Conservation (phyloP, 345 rosid species). For the Physaria fendleri region DNA sequence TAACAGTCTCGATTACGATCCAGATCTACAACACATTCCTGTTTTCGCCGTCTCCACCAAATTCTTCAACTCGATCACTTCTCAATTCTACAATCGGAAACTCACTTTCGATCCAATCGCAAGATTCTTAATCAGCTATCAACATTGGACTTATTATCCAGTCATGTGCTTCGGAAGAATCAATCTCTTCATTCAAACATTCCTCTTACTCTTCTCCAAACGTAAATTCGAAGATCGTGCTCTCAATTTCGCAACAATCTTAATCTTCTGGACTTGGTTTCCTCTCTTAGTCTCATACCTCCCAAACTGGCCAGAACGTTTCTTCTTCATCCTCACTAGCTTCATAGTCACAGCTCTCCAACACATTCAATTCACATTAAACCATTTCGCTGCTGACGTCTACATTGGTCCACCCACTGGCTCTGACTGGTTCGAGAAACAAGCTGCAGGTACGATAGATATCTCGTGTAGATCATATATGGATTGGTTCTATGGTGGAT, state of each 20-base stretch:
- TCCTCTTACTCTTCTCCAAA: constrained; percentile 50
- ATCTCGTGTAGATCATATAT: constrained; percentile 68
- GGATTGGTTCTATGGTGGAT: constrained; percentile 96
- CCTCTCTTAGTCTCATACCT: constrained; percentile 73
- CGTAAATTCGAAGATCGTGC: constrained; percentile 60
- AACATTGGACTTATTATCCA: constrained; percentile 85
- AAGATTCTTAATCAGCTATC: constrained; percentile 63
- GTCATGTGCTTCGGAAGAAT: constrained; percentile 78
- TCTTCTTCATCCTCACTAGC: constrained; percentile 62
- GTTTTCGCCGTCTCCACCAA: constrained; percentile 72
- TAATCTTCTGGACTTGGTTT: constrained; percentile 90
- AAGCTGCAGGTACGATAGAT: constrained; percentile 75
- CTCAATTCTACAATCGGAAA: constrained; percentile 60
- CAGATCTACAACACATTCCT: constrained; percentile 96
- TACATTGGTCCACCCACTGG: constrained; percentile 72
- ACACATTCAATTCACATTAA: constrained; percentile 78
- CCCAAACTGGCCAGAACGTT: constrained; percentile 73
- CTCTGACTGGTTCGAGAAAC: constrained; percentile 92
- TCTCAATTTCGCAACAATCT: constrained; percentile 54
- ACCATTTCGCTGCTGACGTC: constrained; percentile 80
- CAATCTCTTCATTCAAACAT: constrained; percentile 70
- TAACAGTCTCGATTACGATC: constrained; percentile 89
- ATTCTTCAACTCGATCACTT: constrained; percentile 53
- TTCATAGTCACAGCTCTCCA: constrained; percentile 68
- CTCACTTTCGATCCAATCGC: constrained; percentile 63